Conservation (phyloP, 495 filamentous ascomycete genomes). For the Neurospora discreta region DNA sequence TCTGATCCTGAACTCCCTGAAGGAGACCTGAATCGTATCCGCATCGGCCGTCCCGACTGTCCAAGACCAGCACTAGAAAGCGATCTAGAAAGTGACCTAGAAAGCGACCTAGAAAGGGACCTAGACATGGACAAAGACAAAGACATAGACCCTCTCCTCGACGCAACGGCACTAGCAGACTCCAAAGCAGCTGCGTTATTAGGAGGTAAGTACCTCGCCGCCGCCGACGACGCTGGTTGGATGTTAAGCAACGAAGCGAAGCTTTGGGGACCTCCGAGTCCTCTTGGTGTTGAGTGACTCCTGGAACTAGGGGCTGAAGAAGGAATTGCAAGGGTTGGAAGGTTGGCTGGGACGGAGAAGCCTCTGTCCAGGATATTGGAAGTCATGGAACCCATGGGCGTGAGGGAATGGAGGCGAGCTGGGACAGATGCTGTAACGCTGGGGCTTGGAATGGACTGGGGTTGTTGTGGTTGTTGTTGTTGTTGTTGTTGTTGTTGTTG, state of each 20-base stretch:
- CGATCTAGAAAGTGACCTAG: neutral
- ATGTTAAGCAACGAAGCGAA: neutral
- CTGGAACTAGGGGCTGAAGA: neutral
- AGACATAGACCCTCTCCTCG: neutral
- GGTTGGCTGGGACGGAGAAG: neutral
- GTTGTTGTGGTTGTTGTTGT: neutral
- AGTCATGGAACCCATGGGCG: neutral
- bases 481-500: neutral
- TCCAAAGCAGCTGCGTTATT: neutral
- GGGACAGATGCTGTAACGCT: neutral
- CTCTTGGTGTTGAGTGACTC: neutral
- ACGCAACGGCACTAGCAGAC: neutral
- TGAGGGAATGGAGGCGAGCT: neutral
- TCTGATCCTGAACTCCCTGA: neutral
- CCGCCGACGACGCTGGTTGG: neutral
- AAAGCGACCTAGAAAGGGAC: neutral
- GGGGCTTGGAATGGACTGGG: neutral
- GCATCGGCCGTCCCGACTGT: too few relatives aligned
- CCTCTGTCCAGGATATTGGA: neutral
- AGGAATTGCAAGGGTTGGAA: neutral
- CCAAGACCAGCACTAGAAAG: too few relatives aligned
- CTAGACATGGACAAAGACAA: neutral
- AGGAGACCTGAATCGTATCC: neutral
- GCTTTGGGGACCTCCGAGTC: neutral
- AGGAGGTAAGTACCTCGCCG: neutral